Percentiles rank a stretch among this genome's conserved stretches.
These are phyloP conservation scores for Kurtzmaniella quercitrusa DNA, from an alignment of 1,139 yeast genomes.

Conservation along the genomic window DNA sequence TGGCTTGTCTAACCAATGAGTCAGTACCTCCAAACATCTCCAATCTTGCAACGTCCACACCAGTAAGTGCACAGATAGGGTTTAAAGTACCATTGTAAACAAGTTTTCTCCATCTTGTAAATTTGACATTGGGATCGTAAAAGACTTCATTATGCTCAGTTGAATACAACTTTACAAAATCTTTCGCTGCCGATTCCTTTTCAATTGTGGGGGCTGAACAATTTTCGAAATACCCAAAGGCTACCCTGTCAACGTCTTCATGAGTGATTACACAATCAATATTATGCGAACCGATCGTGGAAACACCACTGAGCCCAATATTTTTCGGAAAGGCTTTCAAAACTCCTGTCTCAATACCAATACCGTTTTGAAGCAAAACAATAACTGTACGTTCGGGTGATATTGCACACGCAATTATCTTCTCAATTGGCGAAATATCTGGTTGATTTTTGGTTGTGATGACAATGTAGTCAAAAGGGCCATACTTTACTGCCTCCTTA, in stretches of 20 bases:
- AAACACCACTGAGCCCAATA: conserved; percentile 22
- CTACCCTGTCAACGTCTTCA: conserved; percentile 26
- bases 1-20: conserved; percentile 46
- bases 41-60: conserved; percentile 47
- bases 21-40: conserved; percentile 46
- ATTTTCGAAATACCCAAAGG: conserved; percentile 9
- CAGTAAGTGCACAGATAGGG: conserved; percentile 30
- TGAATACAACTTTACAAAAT: conserved; percentile 22
- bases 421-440: conserved; percentile 14
- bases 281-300: conserved; percentile 24
- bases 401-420: conserved; percentile 13
- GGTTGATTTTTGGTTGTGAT: conserved; percentile 19
- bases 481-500: conserved; percentile 10
- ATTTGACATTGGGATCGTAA: conserved; percentile 5
- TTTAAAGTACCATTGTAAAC: conserved; percentile 33
- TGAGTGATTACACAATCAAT: conserved; percentile 21
- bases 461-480: conserved; percentile 15
- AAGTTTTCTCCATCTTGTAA: conserved; percentile 28
- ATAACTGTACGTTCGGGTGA: conserved; percentile 15
- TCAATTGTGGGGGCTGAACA: conserved; percentile 6
- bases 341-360: conserved; percentile 13
- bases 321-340: conserved; percentile 11
- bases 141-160: conserved; percentile 15
- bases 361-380: conserved; percentile 22
- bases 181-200: conserved; percentile 6